Evolutionary conservation across 306 rosid species (phyloP).

Genomic region (Coriaria nepalensis): DNA sequence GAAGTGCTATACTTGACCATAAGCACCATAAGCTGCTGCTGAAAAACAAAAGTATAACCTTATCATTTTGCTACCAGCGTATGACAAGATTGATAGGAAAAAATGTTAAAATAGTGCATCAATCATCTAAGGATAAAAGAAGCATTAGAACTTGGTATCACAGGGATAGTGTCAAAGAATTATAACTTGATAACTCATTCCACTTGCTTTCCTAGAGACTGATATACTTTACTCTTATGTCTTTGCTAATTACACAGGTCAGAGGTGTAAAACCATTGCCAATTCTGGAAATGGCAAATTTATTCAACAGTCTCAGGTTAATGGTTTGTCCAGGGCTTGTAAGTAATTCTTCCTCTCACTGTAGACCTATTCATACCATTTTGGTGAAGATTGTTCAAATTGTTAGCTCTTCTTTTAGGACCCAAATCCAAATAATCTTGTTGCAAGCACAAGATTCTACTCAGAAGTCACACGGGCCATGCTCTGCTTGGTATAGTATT

Average conservation of each 20-base stretch:
- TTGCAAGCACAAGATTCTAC: slow-evolving; percentile 76
- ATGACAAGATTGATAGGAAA: too few relatives aligned
- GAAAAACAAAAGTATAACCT: too few relatives aligned
- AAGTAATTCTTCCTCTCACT: slow-evolving; percentile 17
- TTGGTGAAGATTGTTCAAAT: slow-evolving; percentile 11
- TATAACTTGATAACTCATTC: neutral
- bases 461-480: slow-evolving; percentile 89
- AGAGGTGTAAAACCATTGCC: slow-evolving; percentile 92
- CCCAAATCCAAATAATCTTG: slow-evolving; percentile 93
- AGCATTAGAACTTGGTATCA: too few relatives aligned
- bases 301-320: slow-evolving; percentile 52
- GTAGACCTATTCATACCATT: slow-evolving; percentile 12
- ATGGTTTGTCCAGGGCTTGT: slow-evolving; percentile 87
- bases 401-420: slow-evolving; percentile 40
- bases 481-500: slow-evolving; percentile 83
- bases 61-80: too few relatives aligned
- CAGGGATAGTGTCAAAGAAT: too few relatives aligned
- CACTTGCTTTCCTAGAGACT: neutral
- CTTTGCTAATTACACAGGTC: slow-evolving; percentile 48
- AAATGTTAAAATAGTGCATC: too few relatives aligned
- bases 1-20: too few relatives aligned
- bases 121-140: too few relatives aligned
- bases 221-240: slow-evolving; percentile 12
- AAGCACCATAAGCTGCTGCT: too few relatives aligned
- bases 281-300: slow-evolving; percentile 72